These are phyloP conservation scores for Boletus subparvulus DNA, from an alignment of 768 basidiomycete species.

Conservation along the genomic window DNA sequence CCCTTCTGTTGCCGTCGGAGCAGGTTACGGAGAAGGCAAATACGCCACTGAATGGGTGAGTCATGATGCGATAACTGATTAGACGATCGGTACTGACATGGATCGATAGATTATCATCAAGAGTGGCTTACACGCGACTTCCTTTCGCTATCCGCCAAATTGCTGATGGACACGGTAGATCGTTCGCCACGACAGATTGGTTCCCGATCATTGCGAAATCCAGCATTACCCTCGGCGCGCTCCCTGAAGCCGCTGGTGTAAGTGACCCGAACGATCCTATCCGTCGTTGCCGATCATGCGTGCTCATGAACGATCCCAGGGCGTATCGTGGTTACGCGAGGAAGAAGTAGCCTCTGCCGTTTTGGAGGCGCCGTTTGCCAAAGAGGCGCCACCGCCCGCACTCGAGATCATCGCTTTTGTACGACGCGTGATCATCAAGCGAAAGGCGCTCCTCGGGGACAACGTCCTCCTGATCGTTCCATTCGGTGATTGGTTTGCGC, in stretches of 20 bases:
- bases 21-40: slow-evolving; percentile 49
- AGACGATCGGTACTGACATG: background rate
- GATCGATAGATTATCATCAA: slow-evolving; percentile 35
- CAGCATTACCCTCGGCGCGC: slow-evolving; percentile 24
- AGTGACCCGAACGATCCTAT: slow-evolving; percentile 5
- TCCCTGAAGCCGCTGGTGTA: slow-evolving; percentile 36
- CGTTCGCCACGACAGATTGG: slow-evolving; percentile 49
- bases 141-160: slow-evolving; percentile 48
- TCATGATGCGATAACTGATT: background rate
- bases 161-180: slow-evolving; percentile 39
- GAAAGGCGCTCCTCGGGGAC: background rate
- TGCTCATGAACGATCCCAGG: slow-evolving; percentile 19
- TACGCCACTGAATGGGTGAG: slow-evolving; percentile 41
- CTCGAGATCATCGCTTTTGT: slow-evolving; percentile 31
- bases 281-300: background rate
- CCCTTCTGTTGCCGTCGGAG: slow-evolving; percentile 35
- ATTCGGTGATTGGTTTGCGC: slow-evolving; percentile 36
- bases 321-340: slow-evolving; percentile 44
- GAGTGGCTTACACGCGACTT: slow-evolving; percentile 37
- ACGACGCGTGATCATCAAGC: slow-evolving; percentile 15
- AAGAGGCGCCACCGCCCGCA: slow-evolving; percentile 16
- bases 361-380: slow-evolving; percentile 27
- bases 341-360: slow-evolving; percentile 38
- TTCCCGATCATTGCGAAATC: slow-evolving; percentile 43
- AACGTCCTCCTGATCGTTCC: slow-evolving; percentile 33